Evolutionary conservation across 2,329 filamentous ascomycete genomes (phyloP).

Genomic region (Claviceps lovelessii): DNA sequence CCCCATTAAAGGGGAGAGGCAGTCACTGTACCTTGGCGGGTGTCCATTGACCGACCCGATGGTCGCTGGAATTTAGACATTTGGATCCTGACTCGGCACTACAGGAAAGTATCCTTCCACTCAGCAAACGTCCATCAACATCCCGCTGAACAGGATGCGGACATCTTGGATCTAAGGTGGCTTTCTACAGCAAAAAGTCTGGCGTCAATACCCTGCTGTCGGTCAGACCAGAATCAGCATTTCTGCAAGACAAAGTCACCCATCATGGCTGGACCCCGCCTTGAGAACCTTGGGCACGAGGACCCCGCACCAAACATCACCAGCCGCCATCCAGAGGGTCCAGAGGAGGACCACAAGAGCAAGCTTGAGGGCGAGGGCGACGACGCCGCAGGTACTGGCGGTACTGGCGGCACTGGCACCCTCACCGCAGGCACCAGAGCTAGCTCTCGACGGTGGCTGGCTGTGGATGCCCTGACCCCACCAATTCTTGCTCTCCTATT

Average conservation of each 20-base stretch:
- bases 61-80: neutral
- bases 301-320: constrained; percentile 5
- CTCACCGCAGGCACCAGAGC: neutral
- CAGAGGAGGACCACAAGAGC: neutral
- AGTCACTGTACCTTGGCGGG: neutral
- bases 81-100: neutral
- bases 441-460: constrained; percentile 12
- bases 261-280: constrained; percentile 6
- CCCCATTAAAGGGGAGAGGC: neutral
- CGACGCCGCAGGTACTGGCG: neutral
- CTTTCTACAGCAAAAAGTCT: neutral
- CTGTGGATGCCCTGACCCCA: constrained; percentile 28
- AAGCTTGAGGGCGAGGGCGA: neutral
- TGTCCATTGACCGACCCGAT: neutral
- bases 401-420: neutral
- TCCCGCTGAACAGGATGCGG: neutral
- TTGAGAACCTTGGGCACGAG: neutral
- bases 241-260: neutral
- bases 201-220: neutral
- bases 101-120: neutral
- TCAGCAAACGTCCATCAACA: neutral
- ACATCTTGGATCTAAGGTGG: neutral
- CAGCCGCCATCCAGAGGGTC: neutral
- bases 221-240: neutral
- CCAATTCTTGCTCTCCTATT: constrained; percentile 27